Evolutionary conservation across 129 eudicot genomes (phyloP), one percentile per base, ranked within the genome.

Genomic region (Cynara cardunculus): DNA sequence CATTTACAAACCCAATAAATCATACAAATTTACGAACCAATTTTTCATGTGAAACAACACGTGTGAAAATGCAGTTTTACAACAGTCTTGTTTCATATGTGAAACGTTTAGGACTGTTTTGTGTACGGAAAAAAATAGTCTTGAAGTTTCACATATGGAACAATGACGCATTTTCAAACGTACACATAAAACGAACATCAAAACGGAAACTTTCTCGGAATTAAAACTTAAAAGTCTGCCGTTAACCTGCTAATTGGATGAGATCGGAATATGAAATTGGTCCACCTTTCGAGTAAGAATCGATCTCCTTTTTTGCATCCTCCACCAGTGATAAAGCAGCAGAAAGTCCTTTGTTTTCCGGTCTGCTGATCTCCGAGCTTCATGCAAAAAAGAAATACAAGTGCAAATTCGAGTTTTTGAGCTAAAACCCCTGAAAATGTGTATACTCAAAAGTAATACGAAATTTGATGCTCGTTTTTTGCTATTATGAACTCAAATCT

Each of bases 251-350:
- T 79, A 72, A 82, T 64, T 96, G 99, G 90, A 96, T 88, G 85
- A 96, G 97, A 86, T 96, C 99, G 8, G 98, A 87, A 77, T 87
- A 96, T 62, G 98, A 86, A 76, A 96, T 91, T 3, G 99, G 99
- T 19, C 99, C 99, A 24, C 98, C 99, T 85, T 91, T 96, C 28
- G 99, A 96, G 85, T 89, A 82, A 26, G 96, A 89, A 87, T 96
- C 99, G 30, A 96, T 96, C 85, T 92, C 99, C 77, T 96, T 93
- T 87, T 96, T 96, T 72, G 84, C 90, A n/a, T 87, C 97, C 84
- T 90, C 98, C 61, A 96, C 75, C 77, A 93, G 56, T 66, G 61
- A 77, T 79, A 96, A 73, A 71, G 99, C 99, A 64, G 85, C 85
- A 3, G 97, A 86, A 71, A 96, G 98, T 74, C 94, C 96, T 76